Evolutionary conservation across 1,284 basidiomycete species (phyloP).

Genomic region (Ceratobasidium sp.): DNA sequence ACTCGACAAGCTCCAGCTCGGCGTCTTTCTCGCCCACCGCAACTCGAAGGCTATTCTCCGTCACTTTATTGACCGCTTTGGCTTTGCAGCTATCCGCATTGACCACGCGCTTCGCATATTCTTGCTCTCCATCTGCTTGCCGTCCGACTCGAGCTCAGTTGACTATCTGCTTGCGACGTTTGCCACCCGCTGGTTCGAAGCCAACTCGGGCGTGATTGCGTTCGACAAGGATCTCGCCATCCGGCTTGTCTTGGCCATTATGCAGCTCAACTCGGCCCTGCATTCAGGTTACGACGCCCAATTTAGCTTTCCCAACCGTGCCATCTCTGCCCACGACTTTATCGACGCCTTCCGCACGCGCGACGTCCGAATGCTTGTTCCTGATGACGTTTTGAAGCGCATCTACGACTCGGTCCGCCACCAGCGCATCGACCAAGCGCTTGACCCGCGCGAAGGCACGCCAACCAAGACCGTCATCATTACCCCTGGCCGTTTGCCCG

Average conservation of each 20-base stretch:
- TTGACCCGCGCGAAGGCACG: conserved; percentile 58
- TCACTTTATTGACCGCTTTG: conserved; percentile 88
- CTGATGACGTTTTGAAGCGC: conserved; percentile 77
- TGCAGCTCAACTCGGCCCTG: conserved; percentile 85
- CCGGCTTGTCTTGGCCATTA: conserved; percentile 83
- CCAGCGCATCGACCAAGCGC: conserved; percentile 78
- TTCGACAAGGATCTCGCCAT: conserved; percentile 82
- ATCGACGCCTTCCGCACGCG: conserved; percentile 79
- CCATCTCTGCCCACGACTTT: conserved; percentile 79
- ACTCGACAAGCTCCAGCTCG: conserved; percentile 84
- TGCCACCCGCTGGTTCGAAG: conserved; percentile 87
- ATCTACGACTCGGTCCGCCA: conserved; percentile 80
- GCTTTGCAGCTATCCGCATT: conserved; percentile 82
- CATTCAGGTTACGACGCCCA: conserved; percentile 64
- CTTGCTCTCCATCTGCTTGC: conserved; percentile 81
- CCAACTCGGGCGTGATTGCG: conserved; percentile 81
- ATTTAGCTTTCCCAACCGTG: conserved; percentile 70
- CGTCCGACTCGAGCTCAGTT: conserved; percentile 69
- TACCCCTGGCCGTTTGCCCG: conserved; percentile 74
- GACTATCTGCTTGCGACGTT: conserved; percentile 76
- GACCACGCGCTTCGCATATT: conserved; percentile 92
- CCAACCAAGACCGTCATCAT: conserved; percentile 65
- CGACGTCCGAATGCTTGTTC: conserved; percentile 73
- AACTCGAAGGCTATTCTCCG: conserved; percentile 79
- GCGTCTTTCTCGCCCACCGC: conserved; percentile 80